These are phyloP conservation scores for Groenewaldozyma tartarivorans DNA, from an alignment of 805 yeast species.

Conservation along the genomic window DNA sequence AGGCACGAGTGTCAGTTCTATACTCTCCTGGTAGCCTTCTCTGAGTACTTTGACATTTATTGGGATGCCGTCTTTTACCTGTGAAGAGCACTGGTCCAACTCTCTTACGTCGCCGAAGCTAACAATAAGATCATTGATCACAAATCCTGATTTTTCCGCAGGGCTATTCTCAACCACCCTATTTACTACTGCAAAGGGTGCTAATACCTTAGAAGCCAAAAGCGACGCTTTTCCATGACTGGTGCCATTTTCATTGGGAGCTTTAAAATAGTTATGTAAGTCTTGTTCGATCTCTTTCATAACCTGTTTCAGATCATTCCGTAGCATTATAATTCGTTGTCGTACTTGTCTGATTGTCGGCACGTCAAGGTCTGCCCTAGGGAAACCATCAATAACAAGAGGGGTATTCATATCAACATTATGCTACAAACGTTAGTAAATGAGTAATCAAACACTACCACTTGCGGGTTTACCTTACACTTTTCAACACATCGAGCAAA, in stretches of 20 bases:
- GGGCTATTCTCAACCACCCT: constrained; percentile 49
- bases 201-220: background rate
- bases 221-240: background rate
- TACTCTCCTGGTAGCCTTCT: constrained; percentile 1
- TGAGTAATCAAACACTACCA: constrained; percentile 1
- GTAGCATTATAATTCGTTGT: constrained; percentile 51
- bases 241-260: background rate
- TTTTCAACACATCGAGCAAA: constrained; percentile 35
- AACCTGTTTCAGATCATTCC: constrained; percentile 57
- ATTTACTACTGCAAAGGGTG: constrained; percentile 30
- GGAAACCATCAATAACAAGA: constrained; percentile 75
- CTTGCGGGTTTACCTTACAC: background rate
- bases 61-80: constrained; percentile 18
- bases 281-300: constrained; percentile 38
- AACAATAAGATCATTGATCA: constrained; percentile 44
- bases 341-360: constrained; percentile 54
- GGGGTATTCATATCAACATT: constrained; percentile 55
- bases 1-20: constrained; percentile 33
- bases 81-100: constrained; percentile 35
- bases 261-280: constrained; percentile 33
- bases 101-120: constrained; percentile 46
- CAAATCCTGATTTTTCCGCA: constrained; percentile 46
- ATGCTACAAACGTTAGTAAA: constrained; percentile 22
- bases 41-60: constrained; percentile 23
- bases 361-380: constrained; percentile 75